Evolutionary conservation across 2,329 filamentous ascomycete species (phyloP), one percentile per base, ranked within the genome.

Genomic region (Alternaria incomplexa): DNA sequence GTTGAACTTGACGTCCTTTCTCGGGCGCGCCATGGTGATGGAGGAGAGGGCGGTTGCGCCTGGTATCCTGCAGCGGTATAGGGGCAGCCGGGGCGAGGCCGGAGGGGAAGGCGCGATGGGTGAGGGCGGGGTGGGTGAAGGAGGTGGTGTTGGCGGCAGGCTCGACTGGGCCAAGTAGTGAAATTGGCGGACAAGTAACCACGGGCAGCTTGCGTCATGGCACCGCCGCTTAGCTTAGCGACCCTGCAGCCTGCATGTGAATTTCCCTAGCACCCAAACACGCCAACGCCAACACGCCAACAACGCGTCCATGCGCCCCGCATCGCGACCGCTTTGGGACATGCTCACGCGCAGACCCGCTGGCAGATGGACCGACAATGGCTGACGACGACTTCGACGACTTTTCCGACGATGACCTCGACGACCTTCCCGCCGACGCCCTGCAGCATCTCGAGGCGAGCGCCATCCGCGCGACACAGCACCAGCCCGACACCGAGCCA

Each of bases 1-100:
- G 66, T 85, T 84, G 77, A 89, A 89, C 79, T 88, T 85, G 77
- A 90, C 87, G 78, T 86, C 85, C 75, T 85, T 85, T 75, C 85
- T 83, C 62, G 86, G 81, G 52, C 72, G 73, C 65, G 77, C 70
- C 77, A 80, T 80, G 59, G 51, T 54, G 58, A 22, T 44, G 51
- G 15, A 55, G 62, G 53, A 28, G 54, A 45, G 48, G 51, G 28
- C 50, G 53, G 65, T 28, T 53, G 57, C 43, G 61, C 50, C 55
- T 53, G 53, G 40, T 54, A 17, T 32, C 17, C 36, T 47, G 20
- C 17, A 53, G 28, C 7, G 13, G 48, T 20, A 52, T 36, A 36
- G 30, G 48, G 48, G 26, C 48, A 52, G 48, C 28, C 48, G 20
- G 46, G 30, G 25, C 40, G 11, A 51, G 43, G 40, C 46, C 36